Conservation (phyloP, 2,329 filamentous ascomycete species). For the Pezicula carpinea region DNA sequence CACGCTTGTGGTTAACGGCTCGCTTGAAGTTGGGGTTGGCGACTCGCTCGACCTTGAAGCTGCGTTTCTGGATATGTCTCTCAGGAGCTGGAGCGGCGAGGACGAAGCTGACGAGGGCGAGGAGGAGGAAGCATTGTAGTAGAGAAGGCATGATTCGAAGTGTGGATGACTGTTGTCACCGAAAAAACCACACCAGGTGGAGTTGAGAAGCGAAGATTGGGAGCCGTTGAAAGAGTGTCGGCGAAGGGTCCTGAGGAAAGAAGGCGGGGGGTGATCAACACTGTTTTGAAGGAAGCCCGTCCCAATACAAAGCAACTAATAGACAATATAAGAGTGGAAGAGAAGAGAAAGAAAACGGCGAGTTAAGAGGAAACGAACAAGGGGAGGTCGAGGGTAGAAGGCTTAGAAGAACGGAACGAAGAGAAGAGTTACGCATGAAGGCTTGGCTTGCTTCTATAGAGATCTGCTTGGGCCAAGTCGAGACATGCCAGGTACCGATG, state of each 20-base stretch:
- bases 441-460: slow-evolving; percentile 17
- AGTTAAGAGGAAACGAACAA: slow-evolving; percentile 17
- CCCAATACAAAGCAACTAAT: slow-evolving; percentile 13
- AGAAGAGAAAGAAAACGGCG: slow-evolving; percentile 10
- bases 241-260: slow-evolving; percentile 4
- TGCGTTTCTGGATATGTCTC: slow-evolving; percentile 36
- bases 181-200: slow-evolving; percentile 28
- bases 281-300: slow-evolving; percentile 17
- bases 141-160: slow-evolving; percentile 26
- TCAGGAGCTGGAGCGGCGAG: slow-evolving; percentile 45
- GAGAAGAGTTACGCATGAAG: slow-evolving; percentile 21
- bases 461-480: slow-evolving; percentile 14
- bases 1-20: slow-evolving; percentile 7
- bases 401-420: slow-evolving; percentile 11
- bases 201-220: slow-evolving; percentile 11
- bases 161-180: slow-evolving; percentile 4
- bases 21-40: slow-evolving; percentile 39
- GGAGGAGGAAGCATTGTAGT: slow-evolving; percentile 33
- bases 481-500: slow-evolving; percentile 21
- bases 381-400: slow-evolving; percentile 11
- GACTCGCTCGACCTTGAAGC: slow-evolving; percentile 28
- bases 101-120: slow-evolving; percentile 42
- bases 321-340: slow-evolving; percentile 14
- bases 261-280: slow-evolving; percentile 21
- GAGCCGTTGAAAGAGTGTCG: slow-evolving; percentile 7